Evolutionary conservation across 2,329 filamentous ascomycete genomes (phyloP), one percentile per base, ranked within the genome.

Genomic region (Monascus ruber): DNA sequence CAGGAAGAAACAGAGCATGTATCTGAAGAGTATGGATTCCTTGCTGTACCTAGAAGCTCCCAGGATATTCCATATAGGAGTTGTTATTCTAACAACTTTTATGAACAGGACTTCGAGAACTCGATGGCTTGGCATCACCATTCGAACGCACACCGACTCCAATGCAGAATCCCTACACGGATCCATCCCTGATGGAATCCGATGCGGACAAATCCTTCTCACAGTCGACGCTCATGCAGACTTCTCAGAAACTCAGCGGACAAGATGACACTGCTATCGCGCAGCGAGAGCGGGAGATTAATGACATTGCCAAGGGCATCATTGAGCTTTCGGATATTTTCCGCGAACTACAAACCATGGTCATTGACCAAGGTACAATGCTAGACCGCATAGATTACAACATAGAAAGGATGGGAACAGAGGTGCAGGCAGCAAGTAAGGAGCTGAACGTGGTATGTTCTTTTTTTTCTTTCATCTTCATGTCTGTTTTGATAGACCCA

Each of bases 341-440:
- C 69, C 85, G 93, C 45, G 91, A 98, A 54, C 70, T 98, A 26
- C 91, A 98, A 63, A 81, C 74, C 35, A 96, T 98, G 88, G 86
- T 93, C 51, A 88, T 94, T 48, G 84, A 91, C 56, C 84, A 91
- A 61, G 86, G 86, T 38, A 91, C 85, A 9, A 84, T 93, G 75
- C 73, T 94, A 24, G 88, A 94, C 62, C 81, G 91, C 54, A 93
- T 94, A 53, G 94, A 98, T 63, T 98, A 95, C 67, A 98, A 98
- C 53, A 87, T 98, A 38, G 91, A 98, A 65, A 76, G 82, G 44
- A 95, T 96, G 84, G 78, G 80, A n/a, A 81, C 79, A 17, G 87
- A 96, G 54, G 86, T 98, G 42, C 94, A 94, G 59, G 84, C 75
- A 17, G 91, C 91, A 3, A 85, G 94, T 45, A 91, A 89, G 60